Evolutionary conservation across 139 green algal species (phyloP), one percentile per base, ranked within the genome.

Genomic region (Mesotaenium endlicherianum): DNA sequence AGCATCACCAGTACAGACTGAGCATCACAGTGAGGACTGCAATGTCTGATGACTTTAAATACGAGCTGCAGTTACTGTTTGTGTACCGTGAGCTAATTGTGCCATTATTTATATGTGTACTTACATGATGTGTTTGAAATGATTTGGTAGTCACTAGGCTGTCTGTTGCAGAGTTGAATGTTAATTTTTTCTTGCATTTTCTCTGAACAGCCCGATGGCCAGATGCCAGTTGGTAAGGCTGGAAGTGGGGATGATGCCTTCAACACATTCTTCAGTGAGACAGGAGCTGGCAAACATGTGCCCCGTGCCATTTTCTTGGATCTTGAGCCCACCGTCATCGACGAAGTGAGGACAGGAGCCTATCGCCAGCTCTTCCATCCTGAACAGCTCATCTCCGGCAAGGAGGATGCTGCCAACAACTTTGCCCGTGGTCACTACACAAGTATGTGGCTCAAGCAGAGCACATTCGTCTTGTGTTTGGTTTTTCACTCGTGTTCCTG

Each of bases 211-310:
- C 82, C 82, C 36, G 82, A 88, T 93, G 95, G 95, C 86, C 94
- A 96, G 90, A 98, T 98, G 93, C 95, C 95, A 72, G 90, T 86
- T 53, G 96, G 98, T 92, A 97, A 97, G 93, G 96, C 89, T 49
- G 86, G 86, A 39, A 79, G 76, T 38, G 81, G 86, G 26, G 89
- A 92, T 69, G 89, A 92, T 60, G 89, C 89, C 40, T 92, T 92
- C 84, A 92, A 92, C 89, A 92, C 89, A 70, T 92, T 92, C 77
- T 92, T 92, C 88, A 91, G 86, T 55, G 89, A 92, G 82, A 92
- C 89, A 8, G 89, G 89, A 43, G 89, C 88, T n/a, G 89, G 89
- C 74, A 92, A 92, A 88, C 89, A 92, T 75, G 89, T 92, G 11
- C 89, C 89, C 47, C 84, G 89, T 43, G 80, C 60, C 58, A 75